Conservation (phyloP, 345 rosid species). For the Eucalyptus pauciflora region DNA sequence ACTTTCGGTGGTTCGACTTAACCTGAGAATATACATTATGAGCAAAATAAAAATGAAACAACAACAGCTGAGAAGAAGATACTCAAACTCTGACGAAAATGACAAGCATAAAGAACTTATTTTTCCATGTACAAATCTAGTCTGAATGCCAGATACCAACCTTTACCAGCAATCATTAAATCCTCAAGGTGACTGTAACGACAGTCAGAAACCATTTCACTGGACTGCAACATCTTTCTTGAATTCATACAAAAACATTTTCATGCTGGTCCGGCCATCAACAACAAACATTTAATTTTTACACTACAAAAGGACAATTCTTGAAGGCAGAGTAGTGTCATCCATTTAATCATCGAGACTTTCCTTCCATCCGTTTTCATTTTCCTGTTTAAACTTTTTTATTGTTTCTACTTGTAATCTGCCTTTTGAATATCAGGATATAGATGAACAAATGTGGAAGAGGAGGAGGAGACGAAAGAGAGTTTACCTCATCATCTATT, state of each 20-base stretch:
- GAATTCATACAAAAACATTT: neutral
- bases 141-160: neutral
- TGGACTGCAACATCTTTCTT: neutral
- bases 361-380: neutral
- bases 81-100: neutral
- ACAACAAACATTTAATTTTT: neutral
- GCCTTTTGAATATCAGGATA: neutral
- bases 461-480: neutral
- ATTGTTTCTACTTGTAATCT: neutral
- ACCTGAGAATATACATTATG: conserved; percentile 26
- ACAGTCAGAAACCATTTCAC: neutral
- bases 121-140: neutral
- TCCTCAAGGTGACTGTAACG: neutral
- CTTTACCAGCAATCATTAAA: neutral
- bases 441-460: neutral
- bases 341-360: neutral
- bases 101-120: neutral
- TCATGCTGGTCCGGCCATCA: neutral
- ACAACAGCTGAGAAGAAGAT: neutral
- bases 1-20: conserved; percentile 75
- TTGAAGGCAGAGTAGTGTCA: neutral
- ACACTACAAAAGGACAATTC: neutral
- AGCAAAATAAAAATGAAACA: neutral
- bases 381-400: neutral
- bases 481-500: conserved; percentile 67